These are phyloP conservation scores for Wickerhamiella sorbophila DNA, from an alignment of 805 yeast species.

Conservation along the genomic window DNA sequence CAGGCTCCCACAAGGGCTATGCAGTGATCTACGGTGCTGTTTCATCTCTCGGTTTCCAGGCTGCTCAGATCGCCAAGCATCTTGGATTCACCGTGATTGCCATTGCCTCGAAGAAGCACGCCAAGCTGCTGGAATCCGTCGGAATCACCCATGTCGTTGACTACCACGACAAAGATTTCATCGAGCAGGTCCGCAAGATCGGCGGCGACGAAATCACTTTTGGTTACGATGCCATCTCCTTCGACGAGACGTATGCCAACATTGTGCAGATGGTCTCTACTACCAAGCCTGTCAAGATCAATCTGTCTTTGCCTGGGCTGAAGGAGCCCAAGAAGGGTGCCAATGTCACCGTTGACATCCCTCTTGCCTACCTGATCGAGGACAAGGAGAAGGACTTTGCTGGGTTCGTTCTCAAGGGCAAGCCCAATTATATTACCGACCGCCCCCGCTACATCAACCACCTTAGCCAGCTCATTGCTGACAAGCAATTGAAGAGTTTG, in stretches of 20 bases:
- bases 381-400: conserved; percentile 15
- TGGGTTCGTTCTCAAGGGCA: conserved; percentile 2
- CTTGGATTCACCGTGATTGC: conserved; percentile 35
- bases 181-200: conserved; percentile 31
- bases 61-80: conserved; percentile 45
- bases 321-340: conserved; percentile 1
- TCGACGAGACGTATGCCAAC: conserved; percentile 9
- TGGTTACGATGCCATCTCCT: conserved; percentile 20
- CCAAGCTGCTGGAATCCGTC: conserved; percentile 27
- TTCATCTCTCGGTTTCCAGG: conserved; percentile 44
- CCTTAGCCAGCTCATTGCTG: conserved; percentile 6
- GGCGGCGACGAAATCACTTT: conserved; percentile 15
- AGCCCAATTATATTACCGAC: conserved; percentile 7
- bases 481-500: conserved; percentile 8
- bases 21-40: conserved; percentile 35
- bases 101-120: conserved; percentile 41
- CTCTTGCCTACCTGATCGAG: conserved; percentile 13
- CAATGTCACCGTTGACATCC: conserved; percentile 5
- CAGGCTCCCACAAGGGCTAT: conserved; percentile 16
- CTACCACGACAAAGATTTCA: conserved; percentile 30
- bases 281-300: conserved; percentile 5
- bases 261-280: conserved; percentile 8
- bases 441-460: conserved; percentile 5
- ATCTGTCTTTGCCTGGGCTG: not conserved
- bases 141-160: conserved; percentile 44